Conservation (phyloP, 1,284 basidiomycete genomes). For the Marasmius oreades region DNA sequence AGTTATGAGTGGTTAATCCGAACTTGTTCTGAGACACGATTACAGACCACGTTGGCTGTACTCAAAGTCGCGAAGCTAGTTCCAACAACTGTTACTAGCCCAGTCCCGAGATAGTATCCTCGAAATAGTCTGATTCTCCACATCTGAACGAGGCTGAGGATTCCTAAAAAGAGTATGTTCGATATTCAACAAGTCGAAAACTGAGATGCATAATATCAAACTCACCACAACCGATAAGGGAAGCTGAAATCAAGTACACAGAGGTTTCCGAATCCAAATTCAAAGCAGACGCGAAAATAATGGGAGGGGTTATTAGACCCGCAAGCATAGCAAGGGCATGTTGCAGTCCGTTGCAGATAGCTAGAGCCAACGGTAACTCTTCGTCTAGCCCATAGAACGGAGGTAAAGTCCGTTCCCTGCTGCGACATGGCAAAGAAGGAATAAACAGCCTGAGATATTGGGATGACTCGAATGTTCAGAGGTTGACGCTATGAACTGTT, state of each 20-base stretch:
- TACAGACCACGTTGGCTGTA: slow-evolving; percentile 63
- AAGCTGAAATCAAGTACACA: slow-evolving; percentile 80
- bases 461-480: neutral
- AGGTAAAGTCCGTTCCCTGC: slow-evolving; percentile 38
- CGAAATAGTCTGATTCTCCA: slow-evolving; percentile 58
- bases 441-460: slow-evolving; percentile 45
- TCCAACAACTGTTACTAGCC: slow-evolving; percentile 81
- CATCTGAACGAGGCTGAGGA: slow-evolving; percentile 75
- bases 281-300: slow-evolving; percentile 71
- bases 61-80: slow-evolving; percentile 82
- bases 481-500: neutral
- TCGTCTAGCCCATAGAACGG: slow-evolving; percentile 74
- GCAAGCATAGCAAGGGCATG: slow-evolving; percentile 83
- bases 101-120: slow-evolving; percentile 71
- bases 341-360: slow-evolving; percentile 68
- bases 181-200: neutral
- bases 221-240: slow-evolving; percentile 72
- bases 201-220: slow-evolving; percentile 10
- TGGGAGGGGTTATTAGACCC: slow-evolving; percentile 74
- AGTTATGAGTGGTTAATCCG: neutral
- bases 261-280: slow-evolving; percentile 54
- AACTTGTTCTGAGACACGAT: neutral
- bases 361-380: slow-evolving; percentile 67
- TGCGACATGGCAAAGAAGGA: slow-evolving; percentile 57
- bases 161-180: slow-evolving; percentile 38